phyloP scores from a whole-genome alignment of 2,329 filamentous ascomycete species.

The Aspergillus sp. region DNA sequence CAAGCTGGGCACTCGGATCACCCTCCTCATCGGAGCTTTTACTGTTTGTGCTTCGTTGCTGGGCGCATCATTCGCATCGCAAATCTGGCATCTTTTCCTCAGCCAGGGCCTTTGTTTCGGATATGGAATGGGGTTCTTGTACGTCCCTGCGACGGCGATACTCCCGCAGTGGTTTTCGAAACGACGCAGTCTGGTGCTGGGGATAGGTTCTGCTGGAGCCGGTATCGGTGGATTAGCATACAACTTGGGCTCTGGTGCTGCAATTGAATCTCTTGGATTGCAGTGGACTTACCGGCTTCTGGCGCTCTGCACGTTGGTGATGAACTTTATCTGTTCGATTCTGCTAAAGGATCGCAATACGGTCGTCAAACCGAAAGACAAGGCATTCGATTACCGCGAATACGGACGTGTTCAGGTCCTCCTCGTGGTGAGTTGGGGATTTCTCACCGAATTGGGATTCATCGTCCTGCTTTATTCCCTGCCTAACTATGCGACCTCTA shows the following conservation, averaged over 20 bases:
- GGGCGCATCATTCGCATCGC: conserved; percentile 50
- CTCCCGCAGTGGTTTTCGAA: conserved; percentile 60
- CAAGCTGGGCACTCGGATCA: conserved; percentile 48
- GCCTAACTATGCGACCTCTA: conserved; percentile 56
- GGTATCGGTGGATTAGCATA: conserved; percentile 58
- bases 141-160: conserved; percentile 53
- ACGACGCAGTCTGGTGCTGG: conserved; percentile 55
- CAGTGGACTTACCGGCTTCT: conserved; percentile 60
- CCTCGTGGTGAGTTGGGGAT: conserved; percentile 55
- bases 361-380: conserved; percentile 38
- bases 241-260: conserved; percentile 52
- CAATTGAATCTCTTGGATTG: conserved; percentile 53
- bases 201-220: conserved; percentile 54
- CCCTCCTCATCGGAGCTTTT: conserved; percentile 52
- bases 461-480: conserved; percentile 61
- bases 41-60: conserved; percentile 53
- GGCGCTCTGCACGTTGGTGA: conserved; percentile 49
- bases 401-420: conserved; percentile 40
- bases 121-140: conserved; percentile 59
- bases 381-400: background rate
- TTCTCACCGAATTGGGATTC: conserved; percentile 61
- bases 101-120: conserved; percentile 59
- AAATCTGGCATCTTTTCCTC: conserved; percentile 59
- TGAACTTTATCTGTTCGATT: conserved; percentile 51
- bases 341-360: conserved; percentile 56